Conservation (phyloP, 306 rosid genomes). For the Gleditsia sinensis region DNA sequence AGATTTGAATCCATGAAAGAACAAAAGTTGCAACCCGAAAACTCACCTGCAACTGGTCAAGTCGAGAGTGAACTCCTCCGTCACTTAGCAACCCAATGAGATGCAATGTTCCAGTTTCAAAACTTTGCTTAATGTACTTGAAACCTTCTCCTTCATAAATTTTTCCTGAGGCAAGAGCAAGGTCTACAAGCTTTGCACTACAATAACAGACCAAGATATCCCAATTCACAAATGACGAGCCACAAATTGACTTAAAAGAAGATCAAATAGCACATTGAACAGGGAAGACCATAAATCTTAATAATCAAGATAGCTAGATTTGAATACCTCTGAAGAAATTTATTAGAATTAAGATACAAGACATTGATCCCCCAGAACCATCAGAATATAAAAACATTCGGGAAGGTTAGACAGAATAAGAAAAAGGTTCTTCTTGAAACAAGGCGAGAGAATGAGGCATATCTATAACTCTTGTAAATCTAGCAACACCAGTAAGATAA, state of each 20-base stretch:
- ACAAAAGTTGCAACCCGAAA: neutral
- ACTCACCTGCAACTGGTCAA: conserved; percentile 69
- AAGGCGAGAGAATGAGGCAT: neutral
- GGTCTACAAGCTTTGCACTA: conserved; percentile 92
- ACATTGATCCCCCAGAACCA: neutral
- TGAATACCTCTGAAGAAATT: neutral
- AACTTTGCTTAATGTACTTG: conserved; percentile 67
- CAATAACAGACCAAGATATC: conserved; percentile 25
- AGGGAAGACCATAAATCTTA: neutral
- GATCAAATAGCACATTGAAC: neutral
- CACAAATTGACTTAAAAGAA: neutral
- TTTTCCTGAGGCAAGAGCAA: conserved; percentile 88
- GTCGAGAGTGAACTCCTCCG: conserved; percentile 92
- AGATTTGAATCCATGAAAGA: neutral
- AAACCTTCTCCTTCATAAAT: conserved; percentile 79
- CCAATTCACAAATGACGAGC: conserved; percentile 3
- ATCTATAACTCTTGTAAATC: neutral
- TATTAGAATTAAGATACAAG: neutral
- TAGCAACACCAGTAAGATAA: neutral
- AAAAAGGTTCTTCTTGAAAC: neutral
- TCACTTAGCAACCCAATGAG: conserved; percentile 88
- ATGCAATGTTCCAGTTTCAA: conserved; percentile 77
- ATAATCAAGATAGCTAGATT: neutral
- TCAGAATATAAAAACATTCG: neutral
- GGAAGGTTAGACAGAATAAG: neutral